Conservation (phyloP, 2,329 filamentous ascomycete species). For the Pseudogymnoascus sp. region DNA sequence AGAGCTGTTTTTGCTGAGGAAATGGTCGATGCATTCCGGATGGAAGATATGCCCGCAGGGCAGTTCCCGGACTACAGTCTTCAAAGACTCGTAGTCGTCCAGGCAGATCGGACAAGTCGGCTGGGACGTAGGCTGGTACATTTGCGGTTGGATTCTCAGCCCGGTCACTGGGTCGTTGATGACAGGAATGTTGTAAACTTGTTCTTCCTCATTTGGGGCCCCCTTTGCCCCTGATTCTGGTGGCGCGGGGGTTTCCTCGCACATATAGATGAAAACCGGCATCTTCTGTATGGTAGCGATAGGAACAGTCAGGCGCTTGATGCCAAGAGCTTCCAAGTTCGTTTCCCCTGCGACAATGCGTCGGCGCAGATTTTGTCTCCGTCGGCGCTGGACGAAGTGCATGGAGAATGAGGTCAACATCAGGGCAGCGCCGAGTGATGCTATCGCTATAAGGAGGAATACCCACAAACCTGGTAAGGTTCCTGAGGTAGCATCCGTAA, state of each 20-base stretch:
- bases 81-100: slow-evolving; percentile 64
- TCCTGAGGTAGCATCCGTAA: slow-evolving; percentile 23
- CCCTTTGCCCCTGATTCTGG: slow-evolving; percentile 10
- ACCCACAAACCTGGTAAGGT: slow-evolving; percentile 70
- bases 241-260: slow-evolving; percentile 40
- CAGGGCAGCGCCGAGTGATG: slow-evolving; percentile 62
- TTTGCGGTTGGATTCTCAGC: slow-evolving; percentile 11
- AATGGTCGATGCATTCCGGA: slow-evolving; percentile 81
- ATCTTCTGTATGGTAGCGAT: slow-evolving; percentile 62
- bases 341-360: slow-evolving; percentile 73
- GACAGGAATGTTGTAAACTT: slow-evolving; percentile 11
- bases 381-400: slow-evolving; percentile 68
- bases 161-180: slow-evolving; percentile 10
- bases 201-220: neutral
- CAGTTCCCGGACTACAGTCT: slow-evolving; percentile 72
- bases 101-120: slow-evolving; percentile 86
- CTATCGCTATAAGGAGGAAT: slow-evolving; percentile 65
- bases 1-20: slow-evolving; percentile 69
- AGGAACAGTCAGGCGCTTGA: slow-evolving; percentile 75
- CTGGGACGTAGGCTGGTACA: slow-evolving; percentile 54
- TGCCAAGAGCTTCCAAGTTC: slow-evolving; percentile 77
- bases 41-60: slow-evolving; percentile 92
- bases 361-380: slow-evolving; percentile 59
- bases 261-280: slow-evolving; percentile 70
- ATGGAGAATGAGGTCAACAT: slow-evolving; percentile 60